These are phyloP conservation scores for Dipteronia sinensis DNA, from an alignment of 345 rosid species.

Conservation along the genomic window DNA sequence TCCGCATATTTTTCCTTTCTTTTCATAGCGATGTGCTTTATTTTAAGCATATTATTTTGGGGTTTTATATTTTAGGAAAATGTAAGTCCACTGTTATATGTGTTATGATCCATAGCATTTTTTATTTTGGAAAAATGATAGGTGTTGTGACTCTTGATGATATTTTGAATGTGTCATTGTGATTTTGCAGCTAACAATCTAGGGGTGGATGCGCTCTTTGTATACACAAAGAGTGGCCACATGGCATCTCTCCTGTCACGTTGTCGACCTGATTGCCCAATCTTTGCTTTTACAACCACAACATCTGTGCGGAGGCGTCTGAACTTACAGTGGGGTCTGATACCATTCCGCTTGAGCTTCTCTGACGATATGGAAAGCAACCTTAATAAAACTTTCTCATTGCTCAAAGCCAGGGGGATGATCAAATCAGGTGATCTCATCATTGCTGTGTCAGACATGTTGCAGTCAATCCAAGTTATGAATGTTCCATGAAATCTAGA, in stretches of 20 bases:
- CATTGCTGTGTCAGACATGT: slow-evolving; percentile 91
- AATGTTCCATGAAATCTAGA: slow-evolving; percentile 61
- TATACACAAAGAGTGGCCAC: slow-evolving; percentile 88
- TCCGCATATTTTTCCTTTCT: neutral
- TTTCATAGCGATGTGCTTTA: neutral
- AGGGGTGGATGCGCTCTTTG: slow-evolving; percentile 90
- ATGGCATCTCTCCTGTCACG: slow-evolving; percentile 94
- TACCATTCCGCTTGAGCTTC: slow-evolving; percentile 95
- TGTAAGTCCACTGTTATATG: neutral
- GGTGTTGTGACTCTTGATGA: neutral
- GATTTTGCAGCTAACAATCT: slow-evolving; percentile 83
- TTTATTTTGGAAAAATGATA: neutral
- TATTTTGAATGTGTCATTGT: slow-evolving; percentile 16
- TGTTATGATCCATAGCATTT: neutral
- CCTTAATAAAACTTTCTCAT: slow-evolving; percentile 85
- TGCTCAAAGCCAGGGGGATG: slow-evolving; percentile 98
- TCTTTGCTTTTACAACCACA: slow-evolving; percentile 85
- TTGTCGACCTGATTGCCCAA: slow-evolving; percentile 98
- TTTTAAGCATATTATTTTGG: neutral
- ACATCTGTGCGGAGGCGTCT: slow-evolving; percentile 82
- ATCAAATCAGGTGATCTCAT: slow-evolving; percentile 96
- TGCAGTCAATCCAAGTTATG: slow-evolving; percentile 96
- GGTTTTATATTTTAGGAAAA: neutral
- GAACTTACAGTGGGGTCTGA: slow-evolving; percentile 97
- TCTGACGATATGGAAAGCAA: slow-evolving; percentile 93